These are phyloP conservation scores for Chenopodium suecicum DNA, from an alignment of 148 eudicot genomes.

Conservation along the genomic window DNA sequence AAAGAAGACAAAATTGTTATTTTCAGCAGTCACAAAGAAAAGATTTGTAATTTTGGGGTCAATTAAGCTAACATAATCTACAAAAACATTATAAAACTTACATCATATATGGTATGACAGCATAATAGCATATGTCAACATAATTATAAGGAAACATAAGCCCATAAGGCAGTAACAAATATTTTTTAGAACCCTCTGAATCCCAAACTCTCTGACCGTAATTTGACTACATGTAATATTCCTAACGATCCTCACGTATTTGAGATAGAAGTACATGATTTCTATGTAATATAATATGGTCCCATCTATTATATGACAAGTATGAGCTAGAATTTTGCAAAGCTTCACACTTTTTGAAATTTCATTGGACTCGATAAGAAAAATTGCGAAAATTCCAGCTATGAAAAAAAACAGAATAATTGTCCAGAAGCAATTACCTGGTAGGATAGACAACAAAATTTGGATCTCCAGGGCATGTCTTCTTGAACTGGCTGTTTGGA, in stretches of 20 bases:
- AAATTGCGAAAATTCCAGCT: not conserved
- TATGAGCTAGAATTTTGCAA: not conserved
- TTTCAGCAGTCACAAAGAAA: not conserved
- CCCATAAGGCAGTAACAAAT: too few relatives aligned
- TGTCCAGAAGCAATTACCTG: slow-evolving; percentile 41
- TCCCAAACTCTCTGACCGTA: not conserved
- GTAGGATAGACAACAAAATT: slow-evolving; percentile 56
- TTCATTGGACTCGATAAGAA: not conserved
- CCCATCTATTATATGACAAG: not conserved
- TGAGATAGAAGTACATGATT: not conserved
- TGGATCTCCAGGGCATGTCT: slow-evolving; percentile 83
- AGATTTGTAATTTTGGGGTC: not conserved
- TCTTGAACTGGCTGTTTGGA: slow-evolving; percentile 83
- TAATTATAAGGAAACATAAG: too few relatives aligned
- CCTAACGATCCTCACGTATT: not conserved
- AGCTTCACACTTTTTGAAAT: not conserved
- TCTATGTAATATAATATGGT: not conserved
- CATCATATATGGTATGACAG: not conserved
- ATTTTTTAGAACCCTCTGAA: not conserved
- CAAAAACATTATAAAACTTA: not conserved
- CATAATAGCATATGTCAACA: too few relatives aligned
- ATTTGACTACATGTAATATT: not conserved
- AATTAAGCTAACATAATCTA: not conserved
- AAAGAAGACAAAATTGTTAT: not conserved
- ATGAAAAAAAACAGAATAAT: not conserved